A percentile compares a stretch with the other conserved stretches of the same genome.
Evolutionary conservation across 1,284 basidiomycete species (phyloP).

Genomic region (Wallemia hederae): DNA sequence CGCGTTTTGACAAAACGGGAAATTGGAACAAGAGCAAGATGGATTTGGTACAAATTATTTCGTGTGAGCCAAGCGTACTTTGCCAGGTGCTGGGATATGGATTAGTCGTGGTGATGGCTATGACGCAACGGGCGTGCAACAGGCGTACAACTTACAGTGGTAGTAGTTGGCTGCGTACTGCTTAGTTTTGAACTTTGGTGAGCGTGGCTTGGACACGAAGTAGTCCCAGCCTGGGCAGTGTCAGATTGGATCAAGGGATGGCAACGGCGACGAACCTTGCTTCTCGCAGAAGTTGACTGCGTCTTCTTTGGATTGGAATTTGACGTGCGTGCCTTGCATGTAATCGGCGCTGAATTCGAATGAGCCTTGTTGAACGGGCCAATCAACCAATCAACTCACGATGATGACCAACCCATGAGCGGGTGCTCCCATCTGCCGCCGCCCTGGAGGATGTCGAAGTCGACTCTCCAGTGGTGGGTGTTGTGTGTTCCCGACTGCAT

Average conservation of each 20-base stretch:
- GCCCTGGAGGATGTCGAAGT: constrained; percentile 72
- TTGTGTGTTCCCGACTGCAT: constrained; percentile 81
- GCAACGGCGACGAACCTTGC: constrained; percentile 30
- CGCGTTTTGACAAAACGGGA: neutral
- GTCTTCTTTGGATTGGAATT: constrained; percentile 69
- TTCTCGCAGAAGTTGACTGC: constrained; percentile 82
- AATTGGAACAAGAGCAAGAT: too few relatives aligned
- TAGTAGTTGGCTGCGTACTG: constrained; percentile 6
- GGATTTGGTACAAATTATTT: neutral
- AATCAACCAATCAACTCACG: constrained; percentile 24
- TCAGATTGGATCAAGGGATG: neutral
- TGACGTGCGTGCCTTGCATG: constrained; percentile 70
- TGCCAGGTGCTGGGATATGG: neutral
- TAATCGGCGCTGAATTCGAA: constrained; percentile 51
- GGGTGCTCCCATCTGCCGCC: constrained; percentile 91
- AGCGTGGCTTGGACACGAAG: constrained; percentile 17
- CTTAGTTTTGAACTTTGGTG: constrained; percentile 16
- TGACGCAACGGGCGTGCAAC: neutral
- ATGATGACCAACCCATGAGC: constrained; percentile 89
- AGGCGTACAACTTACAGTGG: neutral
- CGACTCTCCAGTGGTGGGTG: constrained; percentile 68
- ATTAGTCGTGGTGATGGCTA: neutral
- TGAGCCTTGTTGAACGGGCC: neutral
- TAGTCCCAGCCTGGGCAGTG: constrained; percentile 11
- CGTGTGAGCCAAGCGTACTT: neutral